Conservation (phyloP, 1,284 basidiomycete species). For the Ceratobasidium theobromae region DNA sequence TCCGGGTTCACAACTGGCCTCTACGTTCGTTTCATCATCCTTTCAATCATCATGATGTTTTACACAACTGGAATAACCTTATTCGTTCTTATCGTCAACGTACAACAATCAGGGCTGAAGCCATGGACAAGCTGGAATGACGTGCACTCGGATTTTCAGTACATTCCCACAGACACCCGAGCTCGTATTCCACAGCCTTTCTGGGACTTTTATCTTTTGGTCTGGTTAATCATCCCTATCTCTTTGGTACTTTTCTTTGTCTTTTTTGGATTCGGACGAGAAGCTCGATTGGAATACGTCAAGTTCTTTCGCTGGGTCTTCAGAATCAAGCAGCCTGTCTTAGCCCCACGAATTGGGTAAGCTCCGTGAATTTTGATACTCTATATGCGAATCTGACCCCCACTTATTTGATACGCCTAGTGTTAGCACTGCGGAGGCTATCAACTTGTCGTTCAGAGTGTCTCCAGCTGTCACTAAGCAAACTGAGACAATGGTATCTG, state of each 20-base stretch:
- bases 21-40: slow-evolving; percentile 57
- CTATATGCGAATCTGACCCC: neutral
- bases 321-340: slow-evolving; percentile 1
- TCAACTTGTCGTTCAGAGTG: neutral
- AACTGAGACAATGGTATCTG: slow-evolving; percentile 24
- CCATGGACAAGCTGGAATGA: slow-evolving; percentile 42
- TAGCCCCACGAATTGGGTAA: neutral
- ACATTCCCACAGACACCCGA: slow-evolving; percentile 35
- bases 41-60: slow-evolving; percentile 50
- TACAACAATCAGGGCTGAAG: slow-evolving; percentile 31
- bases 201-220: slow-evolving; percentile 20
- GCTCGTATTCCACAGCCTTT: slow-evolving; percentile 16
- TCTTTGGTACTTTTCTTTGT: slow-evolving; percentile 44
- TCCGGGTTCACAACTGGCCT: slow-evolving; percentile 50
- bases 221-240: slow-evolving; percentile 38
- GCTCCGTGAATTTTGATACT: neutral
- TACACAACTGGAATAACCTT: slow-evolving; percentile 39
- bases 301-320: slow-evolving; percentile 16
- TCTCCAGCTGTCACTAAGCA: slow-evolving; percentile 2
- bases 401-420: too few relatives aligned
- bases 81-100: slow-evolving; percentile 31
- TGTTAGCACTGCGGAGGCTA: neutral
- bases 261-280: slow-evolving; percentile 46
- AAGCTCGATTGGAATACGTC: slow-evolving; percentile 42
- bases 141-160: slow-evolving; percentile 41